Evolutionary conservation across 1,139 yeast genomes (phyloP).

Genomic region (Geotrichum europaeum): DNA sequence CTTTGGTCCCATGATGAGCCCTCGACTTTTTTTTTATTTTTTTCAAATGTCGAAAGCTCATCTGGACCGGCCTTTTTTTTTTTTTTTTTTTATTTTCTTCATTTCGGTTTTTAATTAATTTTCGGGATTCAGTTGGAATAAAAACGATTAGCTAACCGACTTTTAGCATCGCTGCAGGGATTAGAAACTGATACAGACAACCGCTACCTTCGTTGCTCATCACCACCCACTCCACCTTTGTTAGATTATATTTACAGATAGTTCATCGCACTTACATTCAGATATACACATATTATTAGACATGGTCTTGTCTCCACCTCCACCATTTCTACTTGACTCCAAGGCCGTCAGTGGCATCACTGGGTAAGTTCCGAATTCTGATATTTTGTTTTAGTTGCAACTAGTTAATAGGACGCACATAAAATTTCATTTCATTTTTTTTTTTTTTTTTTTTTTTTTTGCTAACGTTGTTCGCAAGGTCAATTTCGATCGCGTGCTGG

Average conservation of each 20-base stretch:
- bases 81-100: neutral
- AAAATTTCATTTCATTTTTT: neutral
- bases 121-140: neutral
- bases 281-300: neutral
- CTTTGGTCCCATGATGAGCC: neutral
- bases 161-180: neutral
- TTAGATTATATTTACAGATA: no score
- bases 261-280: neutral
- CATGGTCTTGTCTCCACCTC: slow-evolving; percentile 4
- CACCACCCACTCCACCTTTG: neutral
- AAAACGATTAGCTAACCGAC: neutral
- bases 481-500: slow-evolving; percentile 96
- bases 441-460: neutral
- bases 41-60: neutral
- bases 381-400: neutral
- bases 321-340: slow-evolving; percentile 61
- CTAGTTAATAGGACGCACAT: no score
- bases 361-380: slow-evolving; percentile 39
- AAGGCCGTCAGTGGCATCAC: slow-evolving; percentile 79
- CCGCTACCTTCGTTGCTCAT: neutral
- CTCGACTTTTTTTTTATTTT: neutral
- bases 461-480: slow-evolving; percentile 31
- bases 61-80: neutral
- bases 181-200: neutral
- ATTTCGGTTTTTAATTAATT: neutral